Percentiles rank a stretch among this genome's conserved stretches.
phyloP scores from a whole-genome alignment of 169 alveolate genomes.

The Plasmodium gonderi region DNA sequence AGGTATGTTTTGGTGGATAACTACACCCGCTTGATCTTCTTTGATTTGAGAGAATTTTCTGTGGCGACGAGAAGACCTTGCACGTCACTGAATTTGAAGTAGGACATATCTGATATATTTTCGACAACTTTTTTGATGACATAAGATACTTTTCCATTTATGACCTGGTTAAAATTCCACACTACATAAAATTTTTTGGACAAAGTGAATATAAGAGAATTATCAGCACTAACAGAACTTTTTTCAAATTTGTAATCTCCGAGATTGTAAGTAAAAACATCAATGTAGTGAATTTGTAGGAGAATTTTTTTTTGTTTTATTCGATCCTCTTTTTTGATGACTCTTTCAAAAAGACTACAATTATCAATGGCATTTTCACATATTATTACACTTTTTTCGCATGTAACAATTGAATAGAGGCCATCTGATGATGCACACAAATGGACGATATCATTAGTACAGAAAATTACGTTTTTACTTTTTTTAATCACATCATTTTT shows the following conservation, averaged over 20 bases:
- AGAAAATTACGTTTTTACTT: conserved; percentile 17
- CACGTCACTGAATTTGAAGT: not conserved
- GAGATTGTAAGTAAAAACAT: conserved; percentile 31
- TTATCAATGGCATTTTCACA: conserved; percentile 36
- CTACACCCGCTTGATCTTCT: not conserved
- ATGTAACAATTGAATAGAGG: conserved; percentile 38
- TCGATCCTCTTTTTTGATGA: conserved; percentile 35
- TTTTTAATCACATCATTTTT: conserved; percentile 32
- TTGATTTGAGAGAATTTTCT: conserved; percentile 34
- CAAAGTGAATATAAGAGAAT: conserved; percentile 22
- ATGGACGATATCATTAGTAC: conserved; percentile 61
- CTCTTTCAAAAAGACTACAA: conserved; percentile 26
- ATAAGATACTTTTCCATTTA: conserved; percentile 25
- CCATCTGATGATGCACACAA: conserved; percentile 36
- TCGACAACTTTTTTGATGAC: conserved; percentile 28
- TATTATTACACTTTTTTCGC: conserved; percentile 19
- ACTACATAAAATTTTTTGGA: conserved; percentile 43
- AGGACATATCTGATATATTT: conserved; percentile 42
- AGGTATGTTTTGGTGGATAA: not conserved
- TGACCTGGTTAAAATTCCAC: conserved; percentile 27
- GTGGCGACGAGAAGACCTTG: conserved; percentile 36
- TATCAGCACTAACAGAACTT: conserved; percentile 6
- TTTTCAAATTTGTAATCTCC: conserved; percentile 49
- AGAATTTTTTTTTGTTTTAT: conserved; percentile 28
- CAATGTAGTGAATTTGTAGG: conserved; percentile 28